Conservation (phyloP, 129 eudicot species). For the Sambucus nigra region DNA sequence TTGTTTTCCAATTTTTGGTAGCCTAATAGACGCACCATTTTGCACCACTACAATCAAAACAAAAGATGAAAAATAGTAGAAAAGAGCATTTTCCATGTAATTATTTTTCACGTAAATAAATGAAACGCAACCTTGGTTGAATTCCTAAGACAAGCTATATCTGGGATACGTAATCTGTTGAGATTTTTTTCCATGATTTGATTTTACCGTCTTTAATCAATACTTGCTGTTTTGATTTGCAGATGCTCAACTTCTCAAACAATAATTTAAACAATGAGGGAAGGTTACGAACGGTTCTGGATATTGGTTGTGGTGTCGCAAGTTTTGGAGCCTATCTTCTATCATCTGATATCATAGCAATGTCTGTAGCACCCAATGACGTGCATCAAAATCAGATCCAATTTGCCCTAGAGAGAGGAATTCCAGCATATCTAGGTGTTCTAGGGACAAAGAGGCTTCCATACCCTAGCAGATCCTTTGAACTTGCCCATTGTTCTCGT, state of each 20-base stretch:
- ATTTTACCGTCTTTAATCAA: not conserved
- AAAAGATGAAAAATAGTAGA: too few relatives aligned
- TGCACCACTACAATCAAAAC: too few relatives aligned
- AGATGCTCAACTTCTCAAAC: conserved; percentile 92
- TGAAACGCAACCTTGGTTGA: too few relatives aligned
- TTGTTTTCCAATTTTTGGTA: too few relatives aligned
- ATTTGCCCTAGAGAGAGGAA: conserved; percentile 94
- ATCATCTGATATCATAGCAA: conserved; percentile 65
- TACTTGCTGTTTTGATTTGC: conserved; percentile 9
- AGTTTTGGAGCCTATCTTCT: conserved; percentile 98
- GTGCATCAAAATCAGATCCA: conserved; percentile 99
- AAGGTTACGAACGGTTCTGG: conserved; percentile 74
- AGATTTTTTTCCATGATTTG: not conserved
- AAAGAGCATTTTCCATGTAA: too few relatives aligned
- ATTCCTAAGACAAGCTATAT: not conserved
- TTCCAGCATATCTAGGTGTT: conserved; percentile 97
- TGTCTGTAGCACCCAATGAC: conserved; percentile 95
- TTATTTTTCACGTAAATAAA: too few relatives aligned
- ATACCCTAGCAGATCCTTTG: conserved; percentile 91
- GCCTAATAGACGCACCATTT: too few relatives aligned
- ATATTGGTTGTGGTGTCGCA: conserved; percentile 97
- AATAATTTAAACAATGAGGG: conserved; percentile 64
- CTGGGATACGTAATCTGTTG: not conserved
- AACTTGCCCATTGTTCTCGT: conserved; percentile 93
- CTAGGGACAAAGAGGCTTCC: conserved; percentile 98